Evolutionary conservation across 2,329 filamentous ascomycete genomes (phyloP).

Genomic region (Davidsoniella virescens): DNA sequence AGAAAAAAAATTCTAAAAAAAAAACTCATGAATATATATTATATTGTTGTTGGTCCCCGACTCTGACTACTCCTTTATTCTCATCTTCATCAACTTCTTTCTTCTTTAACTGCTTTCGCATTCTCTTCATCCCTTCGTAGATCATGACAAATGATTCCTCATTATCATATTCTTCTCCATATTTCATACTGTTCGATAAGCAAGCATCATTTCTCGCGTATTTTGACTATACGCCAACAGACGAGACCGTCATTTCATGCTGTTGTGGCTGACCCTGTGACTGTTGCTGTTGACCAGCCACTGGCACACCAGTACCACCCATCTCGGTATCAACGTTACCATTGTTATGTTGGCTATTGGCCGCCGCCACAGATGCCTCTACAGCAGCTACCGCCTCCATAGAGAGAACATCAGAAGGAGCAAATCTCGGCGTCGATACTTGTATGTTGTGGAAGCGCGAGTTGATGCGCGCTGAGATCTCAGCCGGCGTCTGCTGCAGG

Average conservation of each 20-base stretch:
- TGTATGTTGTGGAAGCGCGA: constrained; percentile 11
- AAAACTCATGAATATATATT: too few relatives aligned
- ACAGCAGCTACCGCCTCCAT: neutral
- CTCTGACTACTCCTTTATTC: neutral
- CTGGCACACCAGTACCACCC: neutral
- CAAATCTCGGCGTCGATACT: neutral
- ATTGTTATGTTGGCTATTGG: neutral
- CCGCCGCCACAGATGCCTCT: neutral
- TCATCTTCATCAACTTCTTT: too few relatives aligned
- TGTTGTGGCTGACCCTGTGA: neutral
- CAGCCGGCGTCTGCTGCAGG: constrained; percentile 7
- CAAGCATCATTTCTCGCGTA: neutral
- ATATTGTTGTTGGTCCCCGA: too few relatives aligned
- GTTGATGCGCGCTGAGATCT: constrained; percentile 10
- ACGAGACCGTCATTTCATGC: neutral
- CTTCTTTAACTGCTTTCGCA: too few relatives aligned
- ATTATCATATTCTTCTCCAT: too few relatives aligned
- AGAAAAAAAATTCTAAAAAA: too few relatives aligned
- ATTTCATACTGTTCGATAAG: neutral
- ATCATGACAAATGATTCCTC: too few relatives aligned
- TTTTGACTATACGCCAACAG: neutral
- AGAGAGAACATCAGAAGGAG: constrained; percentile 2
- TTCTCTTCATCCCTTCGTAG: too few relatives aligned
- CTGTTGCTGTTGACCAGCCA: neutral
- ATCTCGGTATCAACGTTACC: neutral